phyloP scores from a whole-genome alignment of 495 filamentous ascomycete genomes.

The Penicillium malachiteum region DNA sequence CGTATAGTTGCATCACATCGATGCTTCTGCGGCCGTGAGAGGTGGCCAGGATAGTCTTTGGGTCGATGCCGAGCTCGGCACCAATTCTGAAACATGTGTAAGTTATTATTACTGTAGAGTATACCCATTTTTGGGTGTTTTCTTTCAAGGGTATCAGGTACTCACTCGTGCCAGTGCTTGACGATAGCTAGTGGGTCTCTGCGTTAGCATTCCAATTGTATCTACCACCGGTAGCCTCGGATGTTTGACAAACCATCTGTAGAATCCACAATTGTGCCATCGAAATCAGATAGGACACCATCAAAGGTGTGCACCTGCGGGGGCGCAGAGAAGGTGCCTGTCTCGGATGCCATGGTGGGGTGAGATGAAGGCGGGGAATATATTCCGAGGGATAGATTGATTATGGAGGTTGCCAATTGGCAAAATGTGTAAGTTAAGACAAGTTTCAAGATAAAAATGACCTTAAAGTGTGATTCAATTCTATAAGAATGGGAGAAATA shows the following conservation, averaged over 20 bases:
- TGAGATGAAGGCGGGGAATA: conserved; percentile 19
- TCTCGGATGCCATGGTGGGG: conserved; percentile 33
- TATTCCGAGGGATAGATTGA: neutral
- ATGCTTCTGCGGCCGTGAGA: conserved; percentile 88
- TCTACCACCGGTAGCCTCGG: neutral
- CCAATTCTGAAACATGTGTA: conserved; percentile 61
- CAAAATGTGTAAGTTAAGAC: neutral
- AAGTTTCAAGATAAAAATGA: too few relatives aligned
- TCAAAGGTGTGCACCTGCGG: conserved; percentile 63
- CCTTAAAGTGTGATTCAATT: neutral
- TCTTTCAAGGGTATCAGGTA: conserved; percentile 4
- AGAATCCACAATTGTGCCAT: conserved; percentile 57
- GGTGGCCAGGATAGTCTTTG: conserved; percentile 75
- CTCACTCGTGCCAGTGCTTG: conserved; percentile 87
- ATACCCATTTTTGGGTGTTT: neutral
- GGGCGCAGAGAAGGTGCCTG: conserved; percentile 56
- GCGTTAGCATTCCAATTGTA: conserved; percentile 7
- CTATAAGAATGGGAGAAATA: neutral
- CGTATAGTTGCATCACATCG: conserved; percentile 71
- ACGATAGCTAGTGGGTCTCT: conserved; percentile 65
- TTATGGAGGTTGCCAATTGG: neutral
- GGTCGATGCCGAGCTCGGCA: conserved; percentile 77
- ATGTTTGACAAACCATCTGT: conserved; percentile 36
- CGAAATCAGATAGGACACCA: conserved; percentile 89
- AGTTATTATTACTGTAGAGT: neutral